A percentile compares a stretch with the other conserved stretches of the same genome.
phyloP scores from a whole-genome alignment of 2,329 filamentous ascomycete species.

The Sarocladium brachiariae region DNA sequence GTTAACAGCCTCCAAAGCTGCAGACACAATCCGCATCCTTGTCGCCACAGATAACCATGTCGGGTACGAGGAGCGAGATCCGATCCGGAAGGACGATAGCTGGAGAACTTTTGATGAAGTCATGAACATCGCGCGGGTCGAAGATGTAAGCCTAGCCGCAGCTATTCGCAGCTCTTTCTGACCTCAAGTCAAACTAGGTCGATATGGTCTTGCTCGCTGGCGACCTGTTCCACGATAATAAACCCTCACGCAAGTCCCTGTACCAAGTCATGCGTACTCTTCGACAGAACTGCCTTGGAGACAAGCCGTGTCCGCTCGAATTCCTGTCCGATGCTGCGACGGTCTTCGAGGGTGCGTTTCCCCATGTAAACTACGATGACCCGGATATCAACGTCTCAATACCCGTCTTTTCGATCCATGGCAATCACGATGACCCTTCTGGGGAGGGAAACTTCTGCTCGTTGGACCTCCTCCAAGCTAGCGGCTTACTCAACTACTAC shows the following conservation, averaged over 20 bases:
- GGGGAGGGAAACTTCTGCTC: conserved; percentile 90
- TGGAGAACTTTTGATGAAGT: conserved; percentile 96
- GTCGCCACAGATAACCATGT: conserved; percentile 97
- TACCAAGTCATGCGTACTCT: conserved; percentile 96
- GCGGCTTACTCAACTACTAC: conserved; percentile 92
- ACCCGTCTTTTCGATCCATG: conserved; percentile 96
- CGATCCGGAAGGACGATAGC: conserved; percentile 92
- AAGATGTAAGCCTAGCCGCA: conserved; percentile 52
- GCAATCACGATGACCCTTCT: conserved; percentile 97
- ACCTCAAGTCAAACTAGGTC: conserved; percentile 39
- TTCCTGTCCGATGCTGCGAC: conserved; percentile 90
- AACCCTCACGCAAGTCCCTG: conserved; percentile 89
- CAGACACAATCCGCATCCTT: conserved; percentile 90
- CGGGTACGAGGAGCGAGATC: conserved; percentile 88
- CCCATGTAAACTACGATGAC: conserved; percentile 97
- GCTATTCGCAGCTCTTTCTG: background rate
- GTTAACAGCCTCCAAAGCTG: conserved; percentile 27
- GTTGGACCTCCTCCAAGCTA: conserved; percentile 83
- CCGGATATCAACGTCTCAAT: conserved; percentile 95
- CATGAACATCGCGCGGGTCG: conserved; percentile 76
- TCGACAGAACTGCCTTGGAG: conserved; percentile 86
- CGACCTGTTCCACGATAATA: conserved; percentile 97
- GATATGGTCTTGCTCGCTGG: conserved; percentile 96
- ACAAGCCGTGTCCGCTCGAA: conserved; percentile 92
- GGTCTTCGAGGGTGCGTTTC: conserved; percentile 82